A percentile compares a stretch with the other conserved stretches of the same genome.
These are phyloP conservation scores for Pseudopyrenochaeta lycopersici DNA, from an alignment of 2,329 filamentous ascomycete species.

Conservation along the genomic window DNA sequence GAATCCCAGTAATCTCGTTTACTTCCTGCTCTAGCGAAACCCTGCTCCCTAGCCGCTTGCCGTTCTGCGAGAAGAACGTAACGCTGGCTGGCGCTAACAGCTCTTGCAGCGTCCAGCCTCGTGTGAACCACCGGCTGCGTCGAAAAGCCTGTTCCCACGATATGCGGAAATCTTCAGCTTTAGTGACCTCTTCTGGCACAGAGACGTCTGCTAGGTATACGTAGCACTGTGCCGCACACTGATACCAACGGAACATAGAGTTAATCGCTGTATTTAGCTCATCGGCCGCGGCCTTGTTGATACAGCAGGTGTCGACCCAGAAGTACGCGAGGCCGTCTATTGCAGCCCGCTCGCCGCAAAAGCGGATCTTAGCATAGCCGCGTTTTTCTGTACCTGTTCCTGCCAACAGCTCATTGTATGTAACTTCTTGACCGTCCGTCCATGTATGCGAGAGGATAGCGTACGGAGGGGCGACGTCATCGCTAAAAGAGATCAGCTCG, in stretches of 20 bases:
- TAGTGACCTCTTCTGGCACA: constrained; percentile 1
- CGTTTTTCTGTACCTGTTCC: neutral
- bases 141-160: constrained; percentile 5
- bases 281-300: neutral
- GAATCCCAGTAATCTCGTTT: constrained; percentile 18
- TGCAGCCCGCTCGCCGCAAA: constrained; percentile 6
- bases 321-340: constrained; percentile 1
- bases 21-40: constrained; percentile 9
- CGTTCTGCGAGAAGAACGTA: constrained; percentile 3
- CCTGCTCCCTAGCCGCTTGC: constrained; percentile 3
- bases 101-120: too few relatives aligned
- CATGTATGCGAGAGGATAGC: constrained; percentile 7
- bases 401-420: constrained; percentile 1
- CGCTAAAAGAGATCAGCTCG: neutral
- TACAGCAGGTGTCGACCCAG: neutral
- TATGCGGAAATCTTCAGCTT: neutral
- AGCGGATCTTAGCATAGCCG: constrained; percentile 4
- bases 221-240: neutral
- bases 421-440: constrained; percentile 2
- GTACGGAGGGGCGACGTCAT: constrained; percentile 3
- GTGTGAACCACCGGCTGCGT: neutral
- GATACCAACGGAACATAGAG: constrained; percentile 4
- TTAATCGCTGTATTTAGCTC: constrained; percentile 6
- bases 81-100: neutral
- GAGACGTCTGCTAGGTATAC: neutral